These are phyloP conservation scores for Yamadazyma sp. DNA, from an alignment of 1,139 yeast species.

Conservation along the genomic window DNA sequence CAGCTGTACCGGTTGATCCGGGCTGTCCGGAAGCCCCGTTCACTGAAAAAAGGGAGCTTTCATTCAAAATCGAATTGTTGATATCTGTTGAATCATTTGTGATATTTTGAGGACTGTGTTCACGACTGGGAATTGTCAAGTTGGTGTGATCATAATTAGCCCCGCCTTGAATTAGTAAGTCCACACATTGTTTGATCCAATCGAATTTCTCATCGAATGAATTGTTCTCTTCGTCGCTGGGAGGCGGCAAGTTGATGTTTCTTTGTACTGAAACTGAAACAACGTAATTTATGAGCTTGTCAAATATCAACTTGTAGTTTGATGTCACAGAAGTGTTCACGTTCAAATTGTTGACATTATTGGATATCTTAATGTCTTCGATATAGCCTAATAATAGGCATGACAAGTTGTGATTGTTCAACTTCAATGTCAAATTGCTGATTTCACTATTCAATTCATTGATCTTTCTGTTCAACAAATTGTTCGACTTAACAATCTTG, in stretches of 20 bases:
- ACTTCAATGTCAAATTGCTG: slow-evolving; percentile 25
- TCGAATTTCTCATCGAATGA: slow-evolving; percentile 32
- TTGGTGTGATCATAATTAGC: slow-evolving; percentile 14
- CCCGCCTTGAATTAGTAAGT: slow-evolving; percentile 26
- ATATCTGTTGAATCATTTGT: slow-evolving; percentile 10
- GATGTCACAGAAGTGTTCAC: slow-evolving; percentile 6
- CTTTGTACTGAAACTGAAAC: slow-evolving; percentile 57
- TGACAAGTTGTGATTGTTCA: slow-evolving; percentile 44
- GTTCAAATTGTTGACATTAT: slow-evolving; percentile 5
- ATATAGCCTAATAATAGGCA: slow-evolving; percentile 48
- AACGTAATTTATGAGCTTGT: slow-evolving; percentile 51
- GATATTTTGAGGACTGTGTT: slow-evolving; percentile 14
- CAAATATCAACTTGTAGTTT: slow-evolving; percentile 25
- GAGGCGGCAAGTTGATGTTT: slow-evolving; percentile 44
- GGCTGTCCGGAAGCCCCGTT: slow-evolving; percentile 20
- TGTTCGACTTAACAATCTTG: slow-evolving; percentile 36
- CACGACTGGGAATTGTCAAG: slow-evolving; percentile 16
- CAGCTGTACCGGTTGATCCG: background rate
- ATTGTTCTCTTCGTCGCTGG: slow-evolving; percentile 23
- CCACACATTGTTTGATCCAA: slow-evolving; percentile 60
- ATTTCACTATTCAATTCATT: slow-evolving; percentile 30
- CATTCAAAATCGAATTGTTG: slow-evolving; percentile 21
- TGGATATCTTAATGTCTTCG: slow-evolving; percentile 39
- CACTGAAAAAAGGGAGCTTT: slow-evolving; percentile 27
- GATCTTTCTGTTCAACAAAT: slow-evolving; percentile 33